phyloP scores from a whole-genome alignment of 1,284 basidiomycete species.

The Rhodotorula sp. region DNA sequence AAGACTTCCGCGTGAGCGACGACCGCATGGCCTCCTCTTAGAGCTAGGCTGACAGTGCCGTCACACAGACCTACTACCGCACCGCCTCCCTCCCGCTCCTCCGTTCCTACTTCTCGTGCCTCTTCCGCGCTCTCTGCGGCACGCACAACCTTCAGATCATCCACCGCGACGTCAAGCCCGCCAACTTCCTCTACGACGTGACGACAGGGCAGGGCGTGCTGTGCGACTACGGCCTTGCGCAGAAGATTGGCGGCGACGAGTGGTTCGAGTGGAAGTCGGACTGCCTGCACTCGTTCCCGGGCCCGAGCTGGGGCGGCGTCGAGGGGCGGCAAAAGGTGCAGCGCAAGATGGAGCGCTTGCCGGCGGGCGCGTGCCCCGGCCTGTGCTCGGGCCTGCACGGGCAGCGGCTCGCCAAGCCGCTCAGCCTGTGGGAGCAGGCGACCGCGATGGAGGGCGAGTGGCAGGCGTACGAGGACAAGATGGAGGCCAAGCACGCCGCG shows the following conservation, averaged over 20 bases:
- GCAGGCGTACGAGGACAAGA: slow-evolving; percentile 3
- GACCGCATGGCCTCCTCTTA: too few relatives aligned
- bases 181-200: slow-evolving; percentile 95
- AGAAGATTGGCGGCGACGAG: slow-evolving; percentile 50
- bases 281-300: slow-evolving; percentile 47
- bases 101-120: slow-evolving; percentile 83
- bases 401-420: slow-evolving; percentile 19
- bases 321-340: slow-evolving; percentile 27
- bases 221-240: slow-evolving; percentile 94
- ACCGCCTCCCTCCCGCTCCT: slow-evolving; percentile 66
- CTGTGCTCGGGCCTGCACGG: slow-evolving; percentile 36
- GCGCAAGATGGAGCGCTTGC: slow-evolving; percentile 7
- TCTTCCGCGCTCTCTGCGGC: slow-evolving; percentile 86
- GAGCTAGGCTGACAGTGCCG: background rate
- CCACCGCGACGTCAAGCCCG: slow-evolving; percentile 97
- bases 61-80: slow-evolving; percentile 68
- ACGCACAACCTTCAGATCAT: slow-evolving; percentile 87
- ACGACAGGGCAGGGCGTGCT: slow-evolving; percentile 79
- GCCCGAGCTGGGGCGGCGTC: slow-evolving; percentile 30
- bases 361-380: slow-evolving; percentile 15
- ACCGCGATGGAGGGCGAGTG: slow-evolving; percentile 21
- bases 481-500: background rate
- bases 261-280: slow-evolving; percentile 44
- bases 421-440: slow-evolving; percentile 32
- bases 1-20: slow-evolving; percentile 79